phyloP scores from a whole-genome alignment of 2,329 filamentous ascomycete genomes.

The Pseudofabraea citricarpa region DNA sequence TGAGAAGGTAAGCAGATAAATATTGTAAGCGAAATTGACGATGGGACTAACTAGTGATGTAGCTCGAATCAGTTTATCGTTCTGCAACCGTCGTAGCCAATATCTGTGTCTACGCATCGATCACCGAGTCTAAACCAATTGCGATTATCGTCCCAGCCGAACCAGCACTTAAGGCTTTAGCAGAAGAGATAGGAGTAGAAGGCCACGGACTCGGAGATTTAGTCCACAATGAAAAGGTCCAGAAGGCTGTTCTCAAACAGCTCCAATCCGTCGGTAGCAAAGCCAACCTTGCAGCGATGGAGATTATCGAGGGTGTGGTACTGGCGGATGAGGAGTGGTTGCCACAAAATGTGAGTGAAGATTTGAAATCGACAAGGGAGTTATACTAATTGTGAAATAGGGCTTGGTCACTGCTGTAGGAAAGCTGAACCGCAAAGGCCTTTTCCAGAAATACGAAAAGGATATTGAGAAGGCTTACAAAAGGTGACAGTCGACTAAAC shows the following conservation, averaged over 20 bases:
- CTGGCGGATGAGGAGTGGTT: constrained; percentile 84
- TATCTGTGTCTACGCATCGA: constrained; percentile 79
- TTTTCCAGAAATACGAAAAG: constrained; percentile 52
- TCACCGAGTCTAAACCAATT: constrained; percentile 69
- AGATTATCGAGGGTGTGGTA: constrained; percentile 71
- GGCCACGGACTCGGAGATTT: constrained; percentile 48
- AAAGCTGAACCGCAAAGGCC: constrained; percentile 64
- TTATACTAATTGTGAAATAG: constrained; percentile 42
- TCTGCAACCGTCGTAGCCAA: constrained; percentile 71
- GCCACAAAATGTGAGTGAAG: constrained; percentile 67
- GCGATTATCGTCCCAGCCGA: constrained; percentile 71
- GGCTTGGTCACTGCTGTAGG: constrained; percentile 61
- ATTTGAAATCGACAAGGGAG: constrained; percentile 1
- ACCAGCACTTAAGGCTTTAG: constrained; percentile 53
- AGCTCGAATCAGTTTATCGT: constrained; percentile 84
- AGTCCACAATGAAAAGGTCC: constrained; percentile 60
- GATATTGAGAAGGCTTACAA: constrained; percentile 56
- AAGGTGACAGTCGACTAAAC: no score
- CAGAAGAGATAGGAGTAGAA: constrained; percentile 53
- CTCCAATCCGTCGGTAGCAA: constrained; percentile 59
- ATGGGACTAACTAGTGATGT: no score
- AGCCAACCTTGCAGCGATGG: constrained; percentile 62
- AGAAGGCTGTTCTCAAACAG: constrained; percentile 57
- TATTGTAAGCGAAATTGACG: no score
- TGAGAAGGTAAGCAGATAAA: constrained; percentile 65